phyloP scores from a whole-genome alignment of 495 filamentous ascomycete species.

The Penicillium cinerascens region DNA sequence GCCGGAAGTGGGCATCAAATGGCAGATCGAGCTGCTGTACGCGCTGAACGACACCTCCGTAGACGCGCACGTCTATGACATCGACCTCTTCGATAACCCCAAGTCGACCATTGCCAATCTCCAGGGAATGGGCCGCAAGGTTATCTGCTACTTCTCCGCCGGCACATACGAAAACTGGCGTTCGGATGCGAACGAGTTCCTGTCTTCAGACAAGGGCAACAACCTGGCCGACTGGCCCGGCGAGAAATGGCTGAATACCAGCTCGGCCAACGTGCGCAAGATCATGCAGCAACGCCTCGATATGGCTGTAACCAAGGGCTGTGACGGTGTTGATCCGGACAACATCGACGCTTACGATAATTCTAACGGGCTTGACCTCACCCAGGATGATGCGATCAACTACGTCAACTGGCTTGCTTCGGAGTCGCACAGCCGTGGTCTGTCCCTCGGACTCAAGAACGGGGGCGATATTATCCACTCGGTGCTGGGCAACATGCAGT shows the following conservation, averaged over 20 bases:
- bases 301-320: constrained; percentile 56
- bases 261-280: constrained; percentile 50
- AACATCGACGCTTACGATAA: constrained; percentile 66
- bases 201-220: constrained; percentile 47
- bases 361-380: constrained; percentile 55
- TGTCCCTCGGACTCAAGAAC: constrained; percentile 66
- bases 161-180: constrained; percentile 62
- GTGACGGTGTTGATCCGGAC: constrained; percentile 69
- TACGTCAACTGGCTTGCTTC: constrained; percentile 58
- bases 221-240: constrained; percentile 58
- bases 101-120: constrained; percentile 43
- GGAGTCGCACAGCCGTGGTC: constrained; percentile 42
- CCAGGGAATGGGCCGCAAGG: constrained; percentile 47
- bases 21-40: constrained; percentile 53
- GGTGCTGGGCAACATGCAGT: constrained; percentile 58
- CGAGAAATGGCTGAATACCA: constrained; percentile 64
- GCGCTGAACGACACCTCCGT: constrained; percentile 41
- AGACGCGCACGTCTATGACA: constrained; percentile 54
- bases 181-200: constrained; percentile 53
- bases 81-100: constrained; percentile 57
- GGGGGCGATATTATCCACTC: constrained; percentile 53
- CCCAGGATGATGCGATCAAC: constrained; percentile 48
- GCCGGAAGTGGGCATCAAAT: constrained; percentile 46
- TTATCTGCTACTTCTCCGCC: constrained; percentile 74
- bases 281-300: constrained; percentile 60